phyloP scores from a whole-genome alignment of 495 filamentous ascomycete genomes.

The Trypethelium eluteriae region DNA sequence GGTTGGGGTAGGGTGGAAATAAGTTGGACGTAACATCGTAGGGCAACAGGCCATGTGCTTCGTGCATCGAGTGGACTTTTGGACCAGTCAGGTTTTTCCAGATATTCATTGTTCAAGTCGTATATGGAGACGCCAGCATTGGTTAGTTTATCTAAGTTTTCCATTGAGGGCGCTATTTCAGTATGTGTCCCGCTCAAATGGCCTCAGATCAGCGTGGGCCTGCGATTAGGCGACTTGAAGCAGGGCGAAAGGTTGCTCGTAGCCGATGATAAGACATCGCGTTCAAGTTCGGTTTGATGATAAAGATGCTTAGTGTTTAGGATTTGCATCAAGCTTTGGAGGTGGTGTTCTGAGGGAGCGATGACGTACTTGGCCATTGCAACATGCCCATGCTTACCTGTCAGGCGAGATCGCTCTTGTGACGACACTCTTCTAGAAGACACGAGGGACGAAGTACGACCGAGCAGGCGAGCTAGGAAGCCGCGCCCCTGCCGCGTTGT shows the following conservation, averaged over 20 bases:
- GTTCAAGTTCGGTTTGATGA: too few relatives aligned
- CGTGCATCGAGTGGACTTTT: constrained; percentile 26
- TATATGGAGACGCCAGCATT: constrained; percentile 12
- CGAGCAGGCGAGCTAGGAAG: too few relatives aligned
- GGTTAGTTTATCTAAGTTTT: constrained; percentile 16
- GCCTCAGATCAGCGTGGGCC: neutral
- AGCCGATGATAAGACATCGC: too few relatives aligned
- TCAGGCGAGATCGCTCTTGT: too few relatives aligned
- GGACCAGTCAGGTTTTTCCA: constrained; percentile 18
- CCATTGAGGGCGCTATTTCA: constrained; percentile 4
- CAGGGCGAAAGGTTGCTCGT: neutral
- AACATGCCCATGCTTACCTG: too few relatives aligned
- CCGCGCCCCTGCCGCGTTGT: too few relatives aligned
- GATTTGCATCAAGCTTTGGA: too few relatives aligned
- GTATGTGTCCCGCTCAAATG: neutral
- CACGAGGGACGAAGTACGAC: too few relatives aligned
- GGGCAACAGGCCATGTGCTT: constrained; percentile 25
- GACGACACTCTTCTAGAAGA: too few relatives aligned
- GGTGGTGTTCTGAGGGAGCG: too few relatives aligned
- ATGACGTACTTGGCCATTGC: too few relatives aligned
- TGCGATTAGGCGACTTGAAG: neutral
- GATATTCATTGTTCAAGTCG: constrained; percentile 16
- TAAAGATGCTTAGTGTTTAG: too few relatives aligned
- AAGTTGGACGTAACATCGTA: constrained; percentile 25
- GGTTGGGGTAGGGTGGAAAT: constrained; percentile 29